phyloP scores from a whole-genome alignment of 2,329 filamentous ascomycete genomes.

The Nemania sp. region DNA sequence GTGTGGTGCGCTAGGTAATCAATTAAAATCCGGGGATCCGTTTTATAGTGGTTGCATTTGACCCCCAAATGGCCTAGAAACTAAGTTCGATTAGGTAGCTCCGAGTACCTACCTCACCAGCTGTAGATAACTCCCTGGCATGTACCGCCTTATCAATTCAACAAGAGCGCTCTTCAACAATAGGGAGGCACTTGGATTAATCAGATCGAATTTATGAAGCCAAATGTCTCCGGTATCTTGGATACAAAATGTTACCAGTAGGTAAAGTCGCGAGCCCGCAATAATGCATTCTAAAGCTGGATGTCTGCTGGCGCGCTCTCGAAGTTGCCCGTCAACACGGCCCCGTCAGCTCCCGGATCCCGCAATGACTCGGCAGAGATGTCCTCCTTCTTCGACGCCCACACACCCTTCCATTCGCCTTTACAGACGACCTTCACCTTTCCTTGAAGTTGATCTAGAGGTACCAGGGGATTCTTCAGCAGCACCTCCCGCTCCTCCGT shows the following conservation, averaged over 20 bases:
- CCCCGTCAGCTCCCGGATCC: constrained; percentile 30
- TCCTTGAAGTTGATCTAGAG: constrained; percentile 41
- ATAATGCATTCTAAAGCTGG: constrained; percentile 24
- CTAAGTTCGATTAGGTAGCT: too few relatives aligned
- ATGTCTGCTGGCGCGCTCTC: constrained; percentile 35
- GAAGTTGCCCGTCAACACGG: constrained; percentile 32
- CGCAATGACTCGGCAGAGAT: constrained; percentile 30
- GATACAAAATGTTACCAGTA: not conserved
- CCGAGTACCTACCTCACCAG: too few relatives aligned
- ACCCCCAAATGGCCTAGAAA: not conserved
- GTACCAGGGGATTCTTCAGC: constrained; percentile 45
- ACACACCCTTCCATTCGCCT: constrained; percentile 47
- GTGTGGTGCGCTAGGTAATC: too few relatives aligned
- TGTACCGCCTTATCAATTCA: too few relatives aligned
- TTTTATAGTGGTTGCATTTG: constrained; percentile 14
- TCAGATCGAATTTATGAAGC: not conserved
- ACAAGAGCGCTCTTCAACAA: too few relatives aligned
- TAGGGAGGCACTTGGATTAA: too few relatives aligned
- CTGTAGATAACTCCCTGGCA: too few relatives aligned
- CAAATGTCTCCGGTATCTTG: not conserved
- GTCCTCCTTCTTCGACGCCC: constrained; percentile 37
- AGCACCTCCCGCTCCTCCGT: constrained; percentile 43
- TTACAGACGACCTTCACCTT: constrained; percentile 43
- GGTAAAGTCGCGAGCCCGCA: too few relatives aligned
- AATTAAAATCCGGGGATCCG: not conserved